phyloP scores from a whole-genome alignment of 345 rosid genomes.

The Excoecaria cochinchinensis region DNA sequence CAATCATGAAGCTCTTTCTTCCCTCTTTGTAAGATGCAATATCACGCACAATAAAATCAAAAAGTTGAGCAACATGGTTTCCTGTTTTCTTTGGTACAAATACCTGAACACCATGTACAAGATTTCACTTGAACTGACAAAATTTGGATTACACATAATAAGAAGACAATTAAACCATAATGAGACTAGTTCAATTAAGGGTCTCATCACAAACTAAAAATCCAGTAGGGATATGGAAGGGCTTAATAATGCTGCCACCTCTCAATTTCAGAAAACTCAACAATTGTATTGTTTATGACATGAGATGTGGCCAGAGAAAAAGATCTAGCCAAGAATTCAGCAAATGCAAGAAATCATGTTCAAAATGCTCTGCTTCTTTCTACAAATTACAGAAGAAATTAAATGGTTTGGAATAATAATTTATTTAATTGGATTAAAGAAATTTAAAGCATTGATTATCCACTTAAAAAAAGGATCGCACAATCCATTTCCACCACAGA shows the following conservation, averaged over 20 bases:
- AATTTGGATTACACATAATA: neutral
- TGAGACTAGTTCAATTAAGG: no score
- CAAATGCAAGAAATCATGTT: neutral
- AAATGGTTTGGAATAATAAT: neutral
- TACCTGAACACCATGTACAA: slow-evolving; percentile 40
- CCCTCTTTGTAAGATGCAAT: slow-evolving; percentile 32
- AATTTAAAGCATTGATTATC: neutral
- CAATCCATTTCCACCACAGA: neutral
- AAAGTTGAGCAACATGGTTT: slow-evolving; percentile 35
- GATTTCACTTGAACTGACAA: neutral
- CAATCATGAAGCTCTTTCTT: slow-evolving; percentile 36
- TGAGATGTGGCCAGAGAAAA: neutral
- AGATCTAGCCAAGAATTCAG: neutral
- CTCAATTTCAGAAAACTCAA: neutral
- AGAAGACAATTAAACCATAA: neutral
- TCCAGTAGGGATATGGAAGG: neutral
- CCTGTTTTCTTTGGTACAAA: slow-evolving; percentile 56
- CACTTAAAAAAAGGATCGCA: neutral
- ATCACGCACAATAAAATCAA: slow-evolving; percentile 42
- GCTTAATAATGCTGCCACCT: neutral
- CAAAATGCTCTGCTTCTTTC: neutral
- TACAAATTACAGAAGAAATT: neutral
- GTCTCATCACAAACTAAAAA: neutral
- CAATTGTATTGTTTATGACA: neutral
- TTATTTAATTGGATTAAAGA: neutral